Conservation (phyloP, 495 filamentous ascomycete genomes). For the Geoglossum glabrum region DNA sequence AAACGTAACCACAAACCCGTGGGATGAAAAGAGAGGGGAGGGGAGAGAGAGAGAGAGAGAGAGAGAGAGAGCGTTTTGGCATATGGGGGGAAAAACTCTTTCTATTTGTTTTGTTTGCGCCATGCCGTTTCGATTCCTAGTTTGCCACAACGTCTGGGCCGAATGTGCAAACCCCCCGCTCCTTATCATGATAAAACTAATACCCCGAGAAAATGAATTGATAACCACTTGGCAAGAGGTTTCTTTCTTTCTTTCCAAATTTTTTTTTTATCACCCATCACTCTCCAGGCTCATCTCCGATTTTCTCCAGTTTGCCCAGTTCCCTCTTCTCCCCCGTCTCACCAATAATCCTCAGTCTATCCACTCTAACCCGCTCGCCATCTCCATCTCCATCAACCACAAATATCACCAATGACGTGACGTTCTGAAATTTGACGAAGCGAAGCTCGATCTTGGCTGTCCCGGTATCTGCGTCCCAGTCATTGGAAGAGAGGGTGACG, state of each 20-base stretch:
- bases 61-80: not conserved
- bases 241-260: not conserved
- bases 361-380: slow-evolving; percentile 68
- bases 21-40: too few relatives aligned
- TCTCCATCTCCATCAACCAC: slow-evolving; percentile 75
- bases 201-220: not conserved
- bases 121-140: not conserved
- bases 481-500: slow-evolving; percentile 45
- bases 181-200: not conserved
- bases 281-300: slow-evolving; percentile 55
- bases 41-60: not conserved
- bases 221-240: not conserved
- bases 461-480: slow-evolving; percentile 72
- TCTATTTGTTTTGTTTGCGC: not conserved
- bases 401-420: slow-evolving; percentile 69
- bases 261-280: not conserved
- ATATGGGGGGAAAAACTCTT: too few relatives aligned
- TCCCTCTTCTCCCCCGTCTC: slow-evolving; percentile 85
- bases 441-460: slow-evolving; percentile 69
- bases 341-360: slow-evolving; percentile 69
- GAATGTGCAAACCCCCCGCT: not conserved
- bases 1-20: not conserved
- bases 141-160: not conserved
- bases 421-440: slow-evolving; percentile 94
- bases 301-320: slow-evolving; percentile 89